Percentiles rank a stretch among this genome's conserved stretches.
Conservation (phyloP, 345 rosid genomes). For the Cardamine chenopodiifolia region DNA sequence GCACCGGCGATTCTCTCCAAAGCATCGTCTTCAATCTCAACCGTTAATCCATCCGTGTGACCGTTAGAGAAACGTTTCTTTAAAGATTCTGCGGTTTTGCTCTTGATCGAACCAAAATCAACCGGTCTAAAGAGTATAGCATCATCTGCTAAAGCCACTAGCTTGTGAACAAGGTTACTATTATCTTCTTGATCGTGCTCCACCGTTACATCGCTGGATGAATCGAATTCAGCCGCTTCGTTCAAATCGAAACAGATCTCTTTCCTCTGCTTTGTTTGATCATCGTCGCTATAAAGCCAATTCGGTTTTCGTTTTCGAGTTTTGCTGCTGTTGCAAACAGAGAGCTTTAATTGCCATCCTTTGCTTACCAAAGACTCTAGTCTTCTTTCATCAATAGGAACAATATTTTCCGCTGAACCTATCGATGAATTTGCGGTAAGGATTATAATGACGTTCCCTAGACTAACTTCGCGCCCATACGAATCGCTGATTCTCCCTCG, state of each 20-base stretch:
- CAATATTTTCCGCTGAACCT: constrained; percentile 48
- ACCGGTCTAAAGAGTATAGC: constrained; percentile 71
- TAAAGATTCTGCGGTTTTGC: constrained; percentile 48
- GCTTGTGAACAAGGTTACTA: constrained; percentile 50
- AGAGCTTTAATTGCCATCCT: constrained; percentile 73
- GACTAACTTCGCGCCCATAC: constrained; percentile 90
- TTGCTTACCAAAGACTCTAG: constrained; percentile 57
- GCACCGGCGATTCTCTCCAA: constrained; percentile 72
- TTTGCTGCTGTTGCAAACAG: constrained; percentile 51
- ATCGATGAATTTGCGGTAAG: constrained; percentile 65
- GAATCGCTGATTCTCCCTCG: constrained; percentile 88
- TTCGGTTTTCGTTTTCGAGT: constrained; percentile 70
- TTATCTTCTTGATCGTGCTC: constrained; percentile 74
- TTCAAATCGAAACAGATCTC: constrained; percentile 80
- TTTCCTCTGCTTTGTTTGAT: constrained; percentile 63
- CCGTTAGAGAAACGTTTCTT: constrained; percentile 53
- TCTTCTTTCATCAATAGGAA: constrained; percentile 63
- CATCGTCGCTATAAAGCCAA: constrained; percentile 60
- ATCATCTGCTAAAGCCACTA: constrained; percentile 57
- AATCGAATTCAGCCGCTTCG: constrained; percentile 65
- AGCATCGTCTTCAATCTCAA: constrained; percentile 70
- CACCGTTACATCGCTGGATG: constrained; percentile 80
- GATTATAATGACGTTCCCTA: constrained; percentile 82
- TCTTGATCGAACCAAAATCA: constrained; percentile 58
- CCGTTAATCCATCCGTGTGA: constrained; percentile 34